Conservation (phyloP, 148 eudicot genomes). For the Persicaria maculosa region DNA sequence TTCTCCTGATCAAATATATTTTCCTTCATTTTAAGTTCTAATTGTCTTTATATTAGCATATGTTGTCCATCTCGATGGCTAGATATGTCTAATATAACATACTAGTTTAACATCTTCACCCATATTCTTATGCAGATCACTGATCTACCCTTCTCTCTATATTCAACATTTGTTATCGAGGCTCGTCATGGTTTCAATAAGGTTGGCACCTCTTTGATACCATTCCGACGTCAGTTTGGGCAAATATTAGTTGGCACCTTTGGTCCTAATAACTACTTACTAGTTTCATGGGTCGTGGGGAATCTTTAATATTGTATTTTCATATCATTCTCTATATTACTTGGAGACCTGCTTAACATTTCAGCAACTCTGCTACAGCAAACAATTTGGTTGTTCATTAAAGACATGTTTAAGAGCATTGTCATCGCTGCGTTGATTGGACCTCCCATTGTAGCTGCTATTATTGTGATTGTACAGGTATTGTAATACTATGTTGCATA, state of each 20-base stretch:
- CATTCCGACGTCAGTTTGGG: not conserved
- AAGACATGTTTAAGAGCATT: slow-evolving; percentile 89
- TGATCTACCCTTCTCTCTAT: slow-evolving; percentile 91
- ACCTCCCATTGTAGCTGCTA: slow-evolving; percentile 96
- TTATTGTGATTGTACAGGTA: slow-evolving; percentile 92
- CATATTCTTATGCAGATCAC: slow-evolving; percentile 57
- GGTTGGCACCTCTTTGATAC: slow-evolving; percentile 26
- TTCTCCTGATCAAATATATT: not conserved
- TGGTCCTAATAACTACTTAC: not conserved
- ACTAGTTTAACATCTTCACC: not conserved
- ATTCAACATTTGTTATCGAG: slow-evolving; percentile 94
- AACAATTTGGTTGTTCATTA: slow-evolving; percentile 77
- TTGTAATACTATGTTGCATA: not conserved
- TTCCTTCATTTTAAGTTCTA: not conserved
- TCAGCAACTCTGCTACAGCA: slow-evolving; percentile 47
- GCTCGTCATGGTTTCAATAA: slow-evolving; percentile 98
- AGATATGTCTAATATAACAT: not conserved
- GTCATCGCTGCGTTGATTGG: slow-evolving; percentile 63
- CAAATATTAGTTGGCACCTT: not conserved
- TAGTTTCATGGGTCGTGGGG: not conserved
- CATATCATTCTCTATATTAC: not conserved
- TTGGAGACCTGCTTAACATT: not conserved
- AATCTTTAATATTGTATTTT: not conserved
- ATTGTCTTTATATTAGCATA: not conserved
- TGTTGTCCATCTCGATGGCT: not conserved